A percentile compares a stretch with the other conserved stretches of the same genome.
These are phyloP conservation scores for Hydnum rufescens DNA, from an alignment of 768 basidiomycete species.

Conservation along the genomic window DNA sequence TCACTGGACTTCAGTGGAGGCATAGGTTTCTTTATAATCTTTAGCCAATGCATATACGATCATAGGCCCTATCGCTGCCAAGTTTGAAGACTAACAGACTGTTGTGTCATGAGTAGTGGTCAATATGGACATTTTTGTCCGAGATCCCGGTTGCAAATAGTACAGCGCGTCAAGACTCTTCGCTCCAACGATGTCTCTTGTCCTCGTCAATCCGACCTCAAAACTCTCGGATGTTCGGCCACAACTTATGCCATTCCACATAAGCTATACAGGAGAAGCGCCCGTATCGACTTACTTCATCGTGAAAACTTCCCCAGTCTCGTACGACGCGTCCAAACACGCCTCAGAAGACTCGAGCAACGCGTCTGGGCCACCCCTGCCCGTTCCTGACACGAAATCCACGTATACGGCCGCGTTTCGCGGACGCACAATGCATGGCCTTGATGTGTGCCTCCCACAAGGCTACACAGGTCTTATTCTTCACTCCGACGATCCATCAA, in stretches of 20 bases:
- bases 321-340: slow-evolving; percentile 3
- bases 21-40: too few relatives aligned
- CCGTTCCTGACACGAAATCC: not conserved
- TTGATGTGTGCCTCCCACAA: slow-evolving; percentile 36
- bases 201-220: not conserved
- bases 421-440: slow-evolving; percentile 53
- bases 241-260: slow-evolving; percentile 69
- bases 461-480: slow-evolving; percentile 55
- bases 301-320: slow-evolving; percentile 14
- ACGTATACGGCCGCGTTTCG: slow-evolving; percentile 44
- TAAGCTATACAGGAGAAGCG: slow-evolving; percentile 48
- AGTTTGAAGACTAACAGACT: too few relatives aligned
- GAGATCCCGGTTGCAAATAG: too few relatives aligned
- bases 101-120: too few relatives aligned
- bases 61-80: too few relatives aligned
- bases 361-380: not conserved
- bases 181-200: not conserved
- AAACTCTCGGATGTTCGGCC: slow-evolving; percentile 28
- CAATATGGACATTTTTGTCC: too few relatives aligned
- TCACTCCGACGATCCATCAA: slow-evolving; percentile 4
- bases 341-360: slow-evolving; percentile 1
- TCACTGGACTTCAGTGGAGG: too few relatives aligned
- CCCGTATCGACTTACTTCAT: slow-evolving; percentile 57
- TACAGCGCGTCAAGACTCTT: not conserved
- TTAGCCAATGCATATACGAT: too few relatives aligned